Evolutionary conservation across 768 basidiomycete genomes (phyloP).

Genomic region (Cantharellus anzutake): DNA sequence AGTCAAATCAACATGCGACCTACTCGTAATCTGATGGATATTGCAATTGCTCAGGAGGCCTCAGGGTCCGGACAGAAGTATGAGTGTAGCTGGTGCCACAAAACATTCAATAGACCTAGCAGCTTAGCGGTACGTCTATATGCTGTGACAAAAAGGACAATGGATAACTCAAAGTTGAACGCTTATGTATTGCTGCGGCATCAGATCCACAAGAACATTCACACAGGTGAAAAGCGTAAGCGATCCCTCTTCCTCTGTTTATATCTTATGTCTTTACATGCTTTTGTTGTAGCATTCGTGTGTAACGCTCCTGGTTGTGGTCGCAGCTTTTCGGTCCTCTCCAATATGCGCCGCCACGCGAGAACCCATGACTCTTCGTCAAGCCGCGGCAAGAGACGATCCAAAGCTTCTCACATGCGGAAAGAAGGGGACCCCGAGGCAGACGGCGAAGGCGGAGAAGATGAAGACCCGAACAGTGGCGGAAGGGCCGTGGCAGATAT

Average conservation of each 20-base stretch:
- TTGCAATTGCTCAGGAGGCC: not conserved
- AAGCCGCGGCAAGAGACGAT: not conserved
- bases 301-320: constrained; percentile 9
- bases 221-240: constrained; percentile 9
- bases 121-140: constrained; percentile 9
- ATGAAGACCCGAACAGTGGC: not conserved
- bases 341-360: constrained; percentile 11
- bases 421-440: not conserved
- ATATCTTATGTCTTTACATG: not conserved
- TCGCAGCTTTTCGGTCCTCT: constrained; percentile 10
- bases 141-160: not conserved
- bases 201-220: constrained; percentile 9
- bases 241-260: not conserved
- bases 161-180: not conserved
- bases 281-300: constrained; percentile 4
- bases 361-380: not conserved
- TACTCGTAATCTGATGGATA: constrained; percentile 13
- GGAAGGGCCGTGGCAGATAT: not conserved
- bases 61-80: constrained; percentile 2
- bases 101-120: constrained; percentile 12
- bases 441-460: not conserved
- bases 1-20: not conserved
- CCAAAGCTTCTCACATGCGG: not conserved
- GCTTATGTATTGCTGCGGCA: not conserved
- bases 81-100: constrained; percentile 10